Conservation (phyloP, 352 stramenopile species). For the Phytophthora hibernalis region DNA sequence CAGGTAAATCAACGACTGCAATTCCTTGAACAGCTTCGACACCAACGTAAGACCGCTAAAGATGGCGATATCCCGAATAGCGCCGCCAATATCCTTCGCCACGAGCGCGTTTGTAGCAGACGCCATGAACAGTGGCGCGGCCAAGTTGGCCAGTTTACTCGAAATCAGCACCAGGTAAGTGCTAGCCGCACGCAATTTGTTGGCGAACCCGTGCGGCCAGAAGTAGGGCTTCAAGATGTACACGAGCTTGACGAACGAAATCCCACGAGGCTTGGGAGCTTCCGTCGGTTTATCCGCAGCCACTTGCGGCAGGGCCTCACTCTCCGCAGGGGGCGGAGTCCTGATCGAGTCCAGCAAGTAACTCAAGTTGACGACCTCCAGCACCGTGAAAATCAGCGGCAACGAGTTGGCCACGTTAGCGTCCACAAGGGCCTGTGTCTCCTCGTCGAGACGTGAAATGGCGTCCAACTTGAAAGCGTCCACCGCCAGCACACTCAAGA, state of each 20-base stretch:
- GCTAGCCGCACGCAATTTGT: conserved; percentile 83
- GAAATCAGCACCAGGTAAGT: conserved; percentile 94
- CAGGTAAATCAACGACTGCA: conserved; percentile 95
- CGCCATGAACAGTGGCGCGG: conserved; percentile 94
- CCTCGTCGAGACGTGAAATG: conserved; percentile 65
- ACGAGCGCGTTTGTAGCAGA: conserved; percentile 93
- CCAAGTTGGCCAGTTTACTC: conserved; percentile 94
- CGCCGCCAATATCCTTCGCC: conserved; percentile 50
- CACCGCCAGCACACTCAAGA: conserved; percentile 68
- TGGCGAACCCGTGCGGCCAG: conserved; percentile 75
- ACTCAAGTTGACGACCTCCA: conserved; percentile 81
- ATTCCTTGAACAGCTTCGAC: conserved; percentile 94
- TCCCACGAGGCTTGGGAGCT: conserved; percentile 53
- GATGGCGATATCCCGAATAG: conserved; percentile 67
- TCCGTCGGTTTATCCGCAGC: conserved; percentile 37
- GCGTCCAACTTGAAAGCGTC: conserved; percentile 80
- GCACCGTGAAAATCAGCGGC: conserved; percentile 85
- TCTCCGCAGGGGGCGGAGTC: conserved; percentile 35
- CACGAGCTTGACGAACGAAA: conserved; percentile 85
- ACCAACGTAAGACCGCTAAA: conserved; percentile 89
- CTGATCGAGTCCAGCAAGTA: conserved; percentile 68
- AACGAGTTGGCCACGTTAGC: conserved; percentile 87
- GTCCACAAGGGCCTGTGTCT: conserved; percentile 57
- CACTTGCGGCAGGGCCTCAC: conserved; percentile 36
- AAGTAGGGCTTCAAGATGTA: conserved; percentile 91